Evolutionary conservation across 139 green algal genomes (phyloP).

Genomic region (Pleodorina starrii): DNA sequence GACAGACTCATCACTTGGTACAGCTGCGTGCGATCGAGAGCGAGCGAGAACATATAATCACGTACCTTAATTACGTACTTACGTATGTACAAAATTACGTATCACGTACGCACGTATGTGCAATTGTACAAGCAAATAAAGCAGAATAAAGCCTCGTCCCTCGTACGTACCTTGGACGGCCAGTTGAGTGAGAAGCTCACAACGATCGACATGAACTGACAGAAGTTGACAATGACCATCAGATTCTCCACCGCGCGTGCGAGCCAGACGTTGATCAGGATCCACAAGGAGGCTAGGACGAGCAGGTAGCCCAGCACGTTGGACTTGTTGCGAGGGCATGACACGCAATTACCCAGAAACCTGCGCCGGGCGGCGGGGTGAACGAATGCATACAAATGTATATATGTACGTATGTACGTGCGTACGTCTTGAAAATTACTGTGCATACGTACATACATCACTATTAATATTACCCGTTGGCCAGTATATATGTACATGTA

Average conservation of each 20-base stretch:
- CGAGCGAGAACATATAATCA: too few relatives aligned
- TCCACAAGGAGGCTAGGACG: constrained; percentile 16
- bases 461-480: too few relatives aligned
- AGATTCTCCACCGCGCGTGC: constrained; percentile 41
- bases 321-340: neutral
- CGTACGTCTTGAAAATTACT: too few relatives aligned
- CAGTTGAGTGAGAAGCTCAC: constrained; percentile 51
- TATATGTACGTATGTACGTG: too few relatives aligned
- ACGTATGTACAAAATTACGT: too few relatives aligned
- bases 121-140: too few relatives aligned
- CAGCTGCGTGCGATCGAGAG: neutral
- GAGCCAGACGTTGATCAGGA: constrained; percentile 47
- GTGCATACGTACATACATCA: neutral
- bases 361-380: too few relatives aligned
- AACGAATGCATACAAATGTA: too few relatives aligned
- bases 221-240: constrained; percentile 54
- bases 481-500: too few relatives aligned
- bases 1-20: constrained; percentile 51
- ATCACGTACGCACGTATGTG: too few relatives aligned
- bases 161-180: neutral
- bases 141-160: too few relatives aligned
- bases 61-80: too few relatives aligned
- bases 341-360: constrained; percentile 35
- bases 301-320: constrained; percentile 21
- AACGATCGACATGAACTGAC: constrained; percentile 51